Evolutionary conservation across 2,329 filamentous ascomycete genomes (phyloP).

Genomic region (Hymenoscyphus occultus): DNA sequence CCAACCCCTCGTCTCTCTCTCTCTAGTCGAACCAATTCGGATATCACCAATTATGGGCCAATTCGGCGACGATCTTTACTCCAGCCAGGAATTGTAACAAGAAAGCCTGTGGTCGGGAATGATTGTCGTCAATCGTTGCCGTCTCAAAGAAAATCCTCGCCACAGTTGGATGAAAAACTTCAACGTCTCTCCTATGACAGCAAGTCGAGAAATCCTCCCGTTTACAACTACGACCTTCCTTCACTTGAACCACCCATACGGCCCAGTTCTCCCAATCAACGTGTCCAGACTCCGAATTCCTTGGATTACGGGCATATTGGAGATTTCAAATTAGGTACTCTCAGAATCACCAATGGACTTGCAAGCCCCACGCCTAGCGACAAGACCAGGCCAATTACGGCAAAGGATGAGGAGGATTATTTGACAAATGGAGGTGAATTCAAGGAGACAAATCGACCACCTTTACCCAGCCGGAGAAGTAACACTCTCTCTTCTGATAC

Average conservation of each 20-base stretch:
- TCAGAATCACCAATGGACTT: conserved; percentile 60
- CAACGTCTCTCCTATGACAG: conserved; percentile 20
- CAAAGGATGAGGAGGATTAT: conserved; percentile 26
- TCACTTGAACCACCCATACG: conserved; percentile 15
- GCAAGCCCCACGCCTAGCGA: conserved; percentile 49
- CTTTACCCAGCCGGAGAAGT: conserved; percentile 22
- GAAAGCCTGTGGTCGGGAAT: conserved; percentile 23
- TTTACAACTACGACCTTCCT: conserved; percentile 14
- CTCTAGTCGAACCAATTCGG: conserved; percentile 23
- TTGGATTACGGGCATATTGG: conserved; percentile 58
- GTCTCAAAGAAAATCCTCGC: conserved; percentile 18
- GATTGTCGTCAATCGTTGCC: conserved; percentile 23
- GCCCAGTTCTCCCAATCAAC: conserved; percentile 19
- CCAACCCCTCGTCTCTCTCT: conserved; percentile 11
- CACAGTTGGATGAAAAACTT: conserved; percentile 14
- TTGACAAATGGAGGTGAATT: conserved; percentile 10
- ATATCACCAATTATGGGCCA: conserved; percentile 28
- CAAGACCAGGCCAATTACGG: conserved; percentile 18
- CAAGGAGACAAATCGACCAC: conserved; percentile 15
- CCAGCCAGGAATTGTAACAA: conserved; percentile 35
- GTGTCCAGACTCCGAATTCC: conserved; percentile 48
- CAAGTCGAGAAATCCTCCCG: conserved; percentile 19
- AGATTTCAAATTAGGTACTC: conserved; percentile 59
- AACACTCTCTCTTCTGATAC: conserved; percentile 26
- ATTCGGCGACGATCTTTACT: conserved; percentile 34